Percentiles rank a stretch among this genome's conserved stretches.
Conservation (phyloP, 352 stramenopile species). For the Globisporangium spiculum region DNA sequence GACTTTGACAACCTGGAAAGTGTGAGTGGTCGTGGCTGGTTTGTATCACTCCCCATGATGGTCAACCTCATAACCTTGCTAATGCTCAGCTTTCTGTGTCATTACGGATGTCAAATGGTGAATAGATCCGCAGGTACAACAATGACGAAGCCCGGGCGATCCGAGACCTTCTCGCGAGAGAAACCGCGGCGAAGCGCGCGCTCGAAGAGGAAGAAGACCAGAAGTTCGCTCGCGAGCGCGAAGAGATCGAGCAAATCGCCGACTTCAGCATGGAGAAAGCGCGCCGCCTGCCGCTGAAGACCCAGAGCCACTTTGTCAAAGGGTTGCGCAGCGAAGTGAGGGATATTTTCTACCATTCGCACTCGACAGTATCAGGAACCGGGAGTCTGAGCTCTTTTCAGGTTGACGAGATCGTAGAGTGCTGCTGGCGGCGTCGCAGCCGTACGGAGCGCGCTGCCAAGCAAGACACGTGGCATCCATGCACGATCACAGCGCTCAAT, state of each 20-base stretch:
- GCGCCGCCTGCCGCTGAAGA: conserved; percentile 33
- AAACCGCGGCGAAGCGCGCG: conserved; percentile 42
- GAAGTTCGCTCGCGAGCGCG: conserved; percentile 21
- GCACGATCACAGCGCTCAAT: conserved; percentile 30
- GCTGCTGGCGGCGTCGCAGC: conserved; percentile 42
- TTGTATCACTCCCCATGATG: no score
- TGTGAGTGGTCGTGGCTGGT: conserved; percentile 19
- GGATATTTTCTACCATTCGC: conserved; percentile 28
- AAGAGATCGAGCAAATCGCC: conserved; percentile 34
- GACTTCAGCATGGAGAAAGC: conserved; percentile 42
- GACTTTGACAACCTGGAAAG: conserved; percentile 38
- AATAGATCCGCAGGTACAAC: conserved; percentile 58
- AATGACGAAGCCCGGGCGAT: conserved; percentile 44
- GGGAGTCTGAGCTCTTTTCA: conserved; percentile 16
- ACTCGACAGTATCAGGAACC: not conserved
- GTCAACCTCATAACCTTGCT: not conserved
- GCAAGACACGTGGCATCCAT: conserved; percentile 35
- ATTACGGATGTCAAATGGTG: no score
- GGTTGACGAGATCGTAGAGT: conserved; percentile 41
- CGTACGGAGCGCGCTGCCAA: conserved; percentile 18
- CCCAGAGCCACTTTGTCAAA: conserved; percentile 44
- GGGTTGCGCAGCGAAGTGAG: conserved; percentile 36
- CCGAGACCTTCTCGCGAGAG: conserved; percentile 37
- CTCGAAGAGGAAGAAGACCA: conserved; percentile 46
- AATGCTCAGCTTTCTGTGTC: not conserved